phyloP scores from a whole-genome alignment of 148 eudicot genomes.

The Spergularia marina region DNA sequence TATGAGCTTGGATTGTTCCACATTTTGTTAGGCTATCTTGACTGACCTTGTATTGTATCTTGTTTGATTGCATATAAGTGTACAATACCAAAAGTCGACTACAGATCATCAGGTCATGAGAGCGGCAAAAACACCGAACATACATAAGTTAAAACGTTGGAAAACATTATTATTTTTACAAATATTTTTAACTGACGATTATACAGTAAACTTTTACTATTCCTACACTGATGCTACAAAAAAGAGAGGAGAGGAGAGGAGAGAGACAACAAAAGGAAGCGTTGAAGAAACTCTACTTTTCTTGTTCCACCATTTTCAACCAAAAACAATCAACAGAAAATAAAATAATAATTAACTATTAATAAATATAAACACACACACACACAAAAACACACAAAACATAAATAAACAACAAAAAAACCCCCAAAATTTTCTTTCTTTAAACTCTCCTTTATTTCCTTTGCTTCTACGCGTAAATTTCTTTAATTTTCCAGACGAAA shows the following conservation, averaged over 20 bases:
- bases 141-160: too few relatives aligned
- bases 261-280: slow-evolving; percentile 17
- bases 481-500: slow-evolving; percentile 9
- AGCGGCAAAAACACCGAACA: too few relatives aligned
- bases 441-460: neutral
- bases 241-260: neutral
- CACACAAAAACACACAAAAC: neutral
- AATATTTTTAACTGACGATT: too few relatives aligned
- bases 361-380: neutral
- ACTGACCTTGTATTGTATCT: too few relatives aligned
- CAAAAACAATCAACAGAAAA: neutral
- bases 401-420: slow-evolving; percentile 4
- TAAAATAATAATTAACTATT: neutral
- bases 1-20: too few relatives aligned
- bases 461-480: slow-evolving; percentile 24
- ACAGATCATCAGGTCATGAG: too few relatives aligned
- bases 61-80: too few relatives aligned
- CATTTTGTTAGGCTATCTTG: too few relatives aligned
- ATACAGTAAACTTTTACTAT: too few relatives aligned
- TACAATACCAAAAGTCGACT: too few relatives aligned
- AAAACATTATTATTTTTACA: too few relatives aligned
- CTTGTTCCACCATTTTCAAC: neutral
- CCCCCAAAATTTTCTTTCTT: neutral
- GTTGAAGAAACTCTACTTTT: slow-evolving; percentile 28
- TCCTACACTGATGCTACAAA: neutral